Evolutionary conservation across 2,329 filamentous ascomycete species (phyloP).

Genomic region (Chrysoporthe deuterocubensis): DNA sequence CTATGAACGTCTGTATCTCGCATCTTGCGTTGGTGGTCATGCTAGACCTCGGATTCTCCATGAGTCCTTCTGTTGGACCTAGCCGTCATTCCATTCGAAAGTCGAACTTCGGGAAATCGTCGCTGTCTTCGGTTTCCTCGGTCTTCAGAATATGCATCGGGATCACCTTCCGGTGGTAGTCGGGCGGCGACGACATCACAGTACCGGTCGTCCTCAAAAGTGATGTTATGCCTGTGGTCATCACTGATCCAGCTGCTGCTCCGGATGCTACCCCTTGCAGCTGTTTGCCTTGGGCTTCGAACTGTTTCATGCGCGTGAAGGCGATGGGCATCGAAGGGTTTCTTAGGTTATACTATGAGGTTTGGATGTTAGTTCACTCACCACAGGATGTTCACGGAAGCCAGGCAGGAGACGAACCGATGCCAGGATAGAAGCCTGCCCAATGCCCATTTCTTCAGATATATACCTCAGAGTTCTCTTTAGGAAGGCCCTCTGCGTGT

Average conservation of each 20-base stretch:
- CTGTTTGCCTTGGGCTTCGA: conserved; percentile 21
- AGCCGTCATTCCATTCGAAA: not conserved
- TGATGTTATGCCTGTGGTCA: conserved; percentile 19
- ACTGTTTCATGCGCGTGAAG: conserved; percentile 29
- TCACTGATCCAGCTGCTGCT: conserved; percentile 22
- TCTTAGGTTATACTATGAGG: conserved; percentile 22
- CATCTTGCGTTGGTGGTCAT: not conserved
- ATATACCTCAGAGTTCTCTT: conserved; percentile 28
- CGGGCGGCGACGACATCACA: conserved; percentile 11
- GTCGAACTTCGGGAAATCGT: conserved; percentile 9
- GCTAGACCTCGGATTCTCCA: not conserved
- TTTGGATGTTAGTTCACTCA: not conserved
- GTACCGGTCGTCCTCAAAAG: conserved; percentile 15
- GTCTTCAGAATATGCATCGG: conserved; percentile 9
- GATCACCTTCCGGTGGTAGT: not conserved
- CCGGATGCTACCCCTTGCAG: conserved; percentile 23
- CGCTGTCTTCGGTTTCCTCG: conserved; percentile 3
- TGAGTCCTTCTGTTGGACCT: not conserved
- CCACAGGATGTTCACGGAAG: not conserved
- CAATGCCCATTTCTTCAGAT: conserved; percentile 28
- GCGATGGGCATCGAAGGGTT: conserved; percentile 28
- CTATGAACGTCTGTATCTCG: not conserved
- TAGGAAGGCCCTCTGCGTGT: conserved; percentile 24
- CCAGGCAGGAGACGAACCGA: conserved; percentile 15
- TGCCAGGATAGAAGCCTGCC: conserved; percentile 28